These are phyloP conservation scores for Tulasnella sp. DNA, from an alignment of 768 basidiomycete genomes.

Conservation along the genomic window DNA sequence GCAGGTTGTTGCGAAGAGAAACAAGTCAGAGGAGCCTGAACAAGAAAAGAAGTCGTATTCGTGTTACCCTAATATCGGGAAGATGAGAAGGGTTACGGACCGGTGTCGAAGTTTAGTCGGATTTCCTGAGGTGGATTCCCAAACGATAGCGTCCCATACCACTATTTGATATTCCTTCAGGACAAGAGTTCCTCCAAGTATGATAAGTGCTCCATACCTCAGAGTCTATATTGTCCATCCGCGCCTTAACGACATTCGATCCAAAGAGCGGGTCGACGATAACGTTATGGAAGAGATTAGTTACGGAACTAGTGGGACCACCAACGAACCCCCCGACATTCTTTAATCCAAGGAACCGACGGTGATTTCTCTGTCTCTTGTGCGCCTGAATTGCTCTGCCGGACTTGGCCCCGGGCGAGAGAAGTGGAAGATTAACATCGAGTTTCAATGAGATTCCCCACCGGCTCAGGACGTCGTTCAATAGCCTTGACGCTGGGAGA, in stretches of 20 bases:
- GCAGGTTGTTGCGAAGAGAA: slow-evolving; percentile 18
- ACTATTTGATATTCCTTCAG: not conserved
- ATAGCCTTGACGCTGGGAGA: not conserved
- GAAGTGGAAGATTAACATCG: not conserved
- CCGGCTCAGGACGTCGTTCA: not conserved
- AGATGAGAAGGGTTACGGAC: no score
- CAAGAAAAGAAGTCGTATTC: not conserved
- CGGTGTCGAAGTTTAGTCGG: slow-evolving; percentile 20
- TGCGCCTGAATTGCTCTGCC: not conserved
- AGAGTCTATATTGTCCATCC: not conserved
- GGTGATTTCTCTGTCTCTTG: not conserved
- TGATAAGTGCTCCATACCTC: not conserved
- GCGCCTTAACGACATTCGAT: slow-evolving; percentile 14
- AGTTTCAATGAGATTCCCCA: slow-evolving; percentile 5
- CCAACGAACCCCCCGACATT: not conserved
- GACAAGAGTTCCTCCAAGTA: not conserved
- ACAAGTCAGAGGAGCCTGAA: slow-evolving; percentile 7
- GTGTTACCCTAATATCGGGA: no score
- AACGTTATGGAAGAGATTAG: not conserved
- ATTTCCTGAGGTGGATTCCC: slow-evolving; percentile 17
- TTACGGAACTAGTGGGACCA: not conserved
- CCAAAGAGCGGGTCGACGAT: slow-evolving; percentile 18
- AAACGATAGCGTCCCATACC: slow-evolving; percentile 19
- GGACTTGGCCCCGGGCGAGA: not conserved
- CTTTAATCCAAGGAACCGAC: not conserved